Conservation (phyloP, 129 eudicot species). For the carrot (Daucus carota) region DH1_v3.0 NC_030381.2:50457501-50458000, state of each 20-base stretch:
- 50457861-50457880: too few species aligned
- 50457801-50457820: not conserved
- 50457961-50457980: too few species aligned
- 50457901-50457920: too few species aligned
- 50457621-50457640: not conserved
- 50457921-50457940: too few species aligned
- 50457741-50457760: constrained; percentile 12
- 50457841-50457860: too few species aligned
- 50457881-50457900: too few species aligned
- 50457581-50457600: not conserved
- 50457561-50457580: not conserved
- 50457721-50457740: constrained; percentile 55
- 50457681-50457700: constrained; percentile 50
- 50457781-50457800: not conserved
- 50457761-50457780: not conserved
- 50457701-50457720: constrained; percentile 30
- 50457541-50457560: constrained; percentile 51
- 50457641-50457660: constrained; percentile 1
- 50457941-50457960: too few species aligned
- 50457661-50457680: constrained; percentile 29
- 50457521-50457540: constrained; percentile 79
- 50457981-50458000: too few species aligned
- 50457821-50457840: too few species aligned
- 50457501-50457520: constrained; percentile 69
- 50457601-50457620: constrained; percentile 23